These are phyloP conservation scores for Aureobasidium sp. DNA, from an alignment of 2,329 filamentous ascomycete genomes.

Conservation along the genomic window DNA sequence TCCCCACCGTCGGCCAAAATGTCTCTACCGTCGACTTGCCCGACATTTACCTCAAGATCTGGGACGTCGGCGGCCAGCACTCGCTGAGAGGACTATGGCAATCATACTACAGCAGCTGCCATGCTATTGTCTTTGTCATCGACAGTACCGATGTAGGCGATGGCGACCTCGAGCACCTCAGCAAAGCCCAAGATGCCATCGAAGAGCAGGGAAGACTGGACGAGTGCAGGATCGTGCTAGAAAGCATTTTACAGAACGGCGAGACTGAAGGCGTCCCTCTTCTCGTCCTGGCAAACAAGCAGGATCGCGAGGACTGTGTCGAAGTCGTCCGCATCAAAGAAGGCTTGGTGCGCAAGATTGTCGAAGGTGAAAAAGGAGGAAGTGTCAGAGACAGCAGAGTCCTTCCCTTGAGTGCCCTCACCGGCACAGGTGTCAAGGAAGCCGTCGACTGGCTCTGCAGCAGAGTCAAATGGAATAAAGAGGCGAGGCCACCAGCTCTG, in stretches of 20 bases:
- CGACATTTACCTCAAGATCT: constrained; percentile 96
- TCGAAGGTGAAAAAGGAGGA: constrained; percentile 83
- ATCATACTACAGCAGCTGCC: constrained; percentile 85
- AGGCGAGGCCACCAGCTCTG: constrained; percentile 85
- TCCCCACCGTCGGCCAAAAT: constrained; percentile 95
- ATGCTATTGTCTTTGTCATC: constrained; percentile 96
- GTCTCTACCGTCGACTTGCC: constrained; percentile 83
- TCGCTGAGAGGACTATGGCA: constrained; percentile 87
- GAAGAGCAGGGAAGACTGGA: constrained; percentile 54
- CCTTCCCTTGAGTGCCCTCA: constrained; percentile 83
- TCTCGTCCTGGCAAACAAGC: constrained; percentile 90
- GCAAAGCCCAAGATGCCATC: constrained; percentile 16
- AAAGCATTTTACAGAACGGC: constrained; percentile 77
- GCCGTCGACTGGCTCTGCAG: constrained; percentile 95
- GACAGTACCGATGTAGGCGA: constrained; percentile 91
- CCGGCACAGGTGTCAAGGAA: constrained; percentile 73
- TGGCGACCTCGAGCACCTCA: constrained; percentile 53
- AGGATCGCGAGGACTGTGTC: constrained; percentile 93
- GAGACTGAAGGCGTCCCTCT: constrained; percentile 89
- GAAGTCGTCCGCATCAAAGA: constrained; percentile 98
- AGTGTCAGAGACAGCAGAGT: constrained; percentile 86
- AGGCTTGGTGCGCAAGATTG: constrained; percentile 86
- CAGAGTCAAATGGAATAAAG: constrained; percentile 93
- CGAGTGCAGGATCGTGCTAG: constrained; percentile 82
- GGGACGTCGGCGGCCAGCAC: constrained; percentile 94